These are phyloP conservation scores for Atractiella rhizophila DNA, from an alignment of 768 basidiomycete species.

Conservation along the genomic window DNA sequence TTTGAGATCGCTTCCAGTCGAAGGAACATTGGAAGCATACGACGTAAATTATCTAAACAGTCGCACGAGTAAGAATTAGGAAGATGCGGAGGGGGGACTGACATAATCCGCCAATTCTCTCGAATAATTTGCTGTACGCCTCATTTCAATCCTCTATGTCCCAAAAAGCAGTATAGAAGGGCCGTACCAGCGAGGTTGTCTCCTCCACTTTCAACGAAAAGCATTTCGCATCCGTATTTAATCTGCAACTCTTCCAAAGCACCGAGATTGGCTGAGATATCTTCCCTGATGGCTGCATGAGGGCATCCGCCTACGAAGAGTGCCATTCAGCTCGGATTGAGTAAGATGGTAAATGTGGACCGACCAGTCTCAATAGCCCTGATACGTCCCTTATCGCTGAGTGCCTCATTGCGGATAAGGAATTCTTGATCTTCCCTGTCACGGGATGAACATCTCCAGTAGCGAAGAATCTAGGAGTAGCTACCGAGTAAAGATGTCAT, in stretches of 20 bases:
- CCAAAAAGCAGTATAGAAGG: background rate
- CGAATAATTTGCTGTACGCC: constrained; percentile 52
- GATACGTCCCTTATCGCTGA: constrained; percentile 51
- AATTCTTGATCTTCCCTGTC: constrained; percentile 74
- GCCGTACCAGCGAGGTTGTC: constrained; percentile 54
- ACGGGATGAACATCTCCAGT: background rate
- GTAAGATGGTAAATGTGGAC: background rate
- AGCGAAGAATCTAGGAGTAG: background rate
- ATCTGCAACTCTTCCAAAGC: constrained; percentile 84
- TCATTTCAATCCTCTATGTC: background rate
- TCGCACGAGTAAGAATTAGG: background rate
- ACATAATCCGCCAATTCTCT: constrained; percentile 84
- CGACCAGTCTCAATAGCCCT: constrained; percentile 80
- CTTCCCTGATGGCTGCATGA: constrained; percentile 91
- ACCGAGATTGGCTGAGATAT: constrained; percentile 89
- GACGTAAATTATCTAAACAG: constrained; percentile 16
- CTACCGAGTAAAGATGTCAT: constrained; percentile 80
- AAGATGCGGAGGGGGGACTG: constrained; percentile 45
- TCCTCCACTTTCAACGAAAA: constrained; percentile 88
- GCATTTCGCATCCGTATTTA: constrained; percentile 62
- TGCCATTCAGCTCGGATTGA: background rate
- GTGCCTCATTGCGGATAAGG: constrained; percentile 69
- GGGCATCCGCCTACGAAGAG: constrained; percentile 42
- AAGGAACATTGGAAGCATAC: background rate
- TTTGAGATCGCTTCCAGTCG: background rate